Percentiles rank a stretch among this genome's conserved stretches.
phyloP scores from a whole-genome alignment of 2,329 filamentous ascomycete genomes.

The Lachnellula subtilissima region DNA sequence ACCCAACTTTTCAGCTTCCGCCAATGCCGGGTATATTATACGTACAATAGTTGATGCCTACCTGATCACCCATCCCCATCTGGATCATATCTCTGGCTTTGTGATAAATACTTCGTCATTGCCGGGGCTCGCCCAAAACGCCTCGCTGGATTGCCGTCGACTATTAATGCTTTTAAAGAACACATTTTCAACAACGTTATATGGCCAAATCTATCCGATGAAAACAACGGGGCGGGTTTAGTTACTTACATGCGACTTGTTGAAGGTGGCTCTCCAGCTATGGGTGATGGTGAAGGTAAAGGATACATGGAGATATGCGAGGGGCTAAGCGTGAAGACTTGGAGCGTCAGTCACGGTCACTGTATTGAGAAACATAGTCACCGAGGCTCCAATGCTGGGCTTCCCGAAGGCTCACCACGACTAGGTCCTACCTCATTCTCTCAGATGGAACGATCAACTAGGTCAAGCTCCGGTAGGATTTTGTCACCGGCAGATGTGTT shows the following conservation, averaged over 20 bases:
- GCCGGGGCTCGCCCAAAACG: slow-evolving; percentile 75
- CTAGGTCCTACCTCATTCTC: neutral
- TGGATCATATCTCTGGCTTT: slow-evolving; percentile 89
- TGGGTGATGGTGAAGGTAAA: slow-evolving; percentile 72
- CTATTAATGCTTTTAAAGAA: slow-evolving; percentile 85
- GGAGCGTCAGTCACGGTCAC: slow-evolving; percentile 83
- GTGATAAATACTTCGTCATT: slow-evolving; percentile 90
- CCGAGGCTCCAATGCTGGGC: slow-evolving; percentile 44
- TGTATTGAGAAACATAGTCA: slow-evolving; percentile 73
- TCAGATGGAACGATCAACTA: neutral
- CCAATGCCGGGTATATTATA: slow-evolving; percentile 79
- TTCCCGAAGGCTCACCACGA: slow-evolving; percentile 1
- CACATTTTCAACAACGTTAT: slow-evolving; percentile 98
- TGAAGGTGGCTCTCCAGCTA: slow-evolving; percentile 79
- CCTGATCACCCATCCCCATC: slow-evolving; percentile 93
- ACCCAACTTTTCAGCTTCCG: slow-evolving; percentile 58
- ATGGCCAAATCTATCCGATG: slow-evolving; percentile 95
- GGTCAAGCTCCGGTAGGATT: neutral
- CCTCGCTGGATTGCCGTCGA: slow-evolving; percentile 78
- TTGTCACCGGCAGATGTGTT: neutral
- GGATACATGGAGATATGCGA: slow-evolving; percentile 88
- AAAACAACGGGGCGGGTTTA: slow-evolving; percentile 89
- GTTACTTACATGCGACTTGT: slow-evolving; percentile 85
- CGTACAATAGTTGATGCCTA: slow-evolving; percentile 78
- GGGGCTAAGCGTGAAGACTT: slow-evolving; percentile 81